These are phyloP conservation scores for Talaromyces sp. DNA, from an alignment of 2,329 filamentous ascomycete genomes.

Conservation along the genomic window DNA sequence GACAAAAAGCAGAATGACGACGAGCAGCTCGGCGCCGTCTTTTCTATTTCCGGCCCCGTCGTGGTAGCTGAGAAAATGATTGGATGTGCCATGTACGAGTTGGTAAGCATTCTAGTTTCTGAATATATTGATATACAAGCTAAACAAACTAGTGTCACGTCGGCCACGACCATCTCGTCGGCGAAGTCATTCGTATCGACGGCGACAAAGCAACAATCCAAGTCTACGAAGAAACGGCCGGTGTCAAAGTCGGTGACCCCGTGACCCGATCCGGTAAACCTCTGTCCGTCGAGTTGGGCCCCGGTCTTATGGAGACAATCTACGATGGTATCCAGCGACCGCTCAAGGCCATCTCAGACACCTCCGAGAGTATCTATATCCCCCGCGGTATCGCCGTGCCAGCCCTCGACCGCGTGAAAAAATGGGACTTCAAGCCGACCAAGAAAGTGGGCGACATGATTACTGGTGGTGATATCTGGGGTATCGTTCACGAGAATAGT, in stretches of 20 bases:
- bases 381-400: constrained; percentile 87
- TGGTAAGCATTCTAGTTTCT: constrained; percentile 56
- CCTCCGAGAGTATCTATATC: constrained; percentile 90
- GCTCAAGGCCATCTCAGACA: constrained; percentile 74
- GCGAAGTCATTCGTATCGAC: constrained; percentile 97
- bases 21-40: constrained; percentile 62
- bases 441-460: constrained; percentile 96
- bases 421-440: constrained; percentile 90
- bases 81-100: constrained; percentile 99
- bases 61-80: constrained; percentile 98
- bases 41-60: constrained; percentile 78
- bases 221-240: constrained; percentile 98
- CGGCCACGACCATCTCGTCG: constrained; percentile 84
- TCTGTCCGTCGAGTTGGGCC: constrained; percentile 92
- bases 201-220: constrained; percentile 95
- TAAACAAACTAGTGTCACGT: constrained; percentile 67
- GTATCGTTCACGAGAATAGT: constrained; percentile 92
- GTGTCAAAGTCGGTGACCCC: constrained; percentile 92
- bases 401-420: constrained; percentile 82
- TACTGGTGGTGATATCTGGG: constrained; percentile 93
- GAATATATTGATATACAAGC: not conserved
- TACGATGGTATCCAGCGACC: constrained; percentile 99
- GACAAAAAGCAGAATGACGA: constrained; percentile 49
- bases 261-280: constrained; percentile 90
- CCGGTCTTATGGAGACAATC: constrained; percentile 96